Evolutionary conservation across 176 grass and related monocot genomes (phyloP).

Genomic region (Rhynchospora pubera): DNA sequence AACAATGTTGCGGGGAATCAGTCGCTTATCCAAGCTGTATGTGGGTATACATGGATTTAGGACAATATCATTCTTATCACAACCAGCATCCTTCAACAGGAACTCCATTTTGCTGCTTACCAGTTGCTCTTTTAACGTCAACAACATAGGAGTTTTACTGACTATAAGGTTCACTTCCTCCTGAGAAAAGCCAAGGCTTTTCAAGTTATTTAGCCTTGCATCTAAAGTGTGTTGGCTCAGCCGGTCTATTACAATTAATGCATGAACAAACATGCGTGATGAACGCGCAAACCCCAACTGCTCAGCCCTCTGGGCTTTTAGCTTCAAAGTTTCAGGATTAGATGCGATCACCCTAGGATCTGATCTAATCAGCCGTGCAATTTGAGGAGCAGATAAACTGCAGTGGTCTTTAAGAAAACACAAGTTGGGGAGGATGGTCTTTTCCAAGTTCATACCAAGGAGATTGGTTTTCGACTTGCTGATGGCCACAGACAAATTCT

Average conservation of each 20-base stretch:
- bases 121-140: background rate
- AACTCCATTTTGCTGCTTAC: slow-evolving; percentile 25
- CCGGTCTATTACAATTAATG: background rate
- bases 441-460: background rate
- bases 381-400: background rate
- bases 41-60: background rate
- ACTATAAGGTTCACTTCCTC: background rate
- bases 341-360: background rate
- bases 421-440: background rate
- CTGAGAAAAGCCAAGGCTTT: slow-evolving; percentile 28
- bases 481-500: background rate
- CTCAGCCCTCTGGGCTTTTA: background rate
- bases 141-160: background rate
- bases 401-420: background rate
- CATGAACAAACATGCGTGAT: slow-evolving; percentile 5
- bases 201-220: background rate
- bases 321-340: background rate
- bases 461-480: background rate
- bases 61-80: slow-evolving; percentile 13
- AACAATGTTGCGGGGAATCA: slow-evolving; percentile 22
- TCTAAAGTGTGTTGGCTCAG: background rate
- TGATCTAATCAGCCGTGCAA: background rate
- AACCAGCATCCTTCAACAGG: slow-evolving; percentile 10
- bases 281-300: slow-evolving; percentile 17
- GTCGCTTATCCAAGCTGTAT: slow-evolving; percentile 37